Percentiles rank a stretch among this genome's conserved stretches.
Evolutionary conservation across 1,139 yeast genomes (phyloP).

Genomic region (Geotrichum reessii): DNA sequence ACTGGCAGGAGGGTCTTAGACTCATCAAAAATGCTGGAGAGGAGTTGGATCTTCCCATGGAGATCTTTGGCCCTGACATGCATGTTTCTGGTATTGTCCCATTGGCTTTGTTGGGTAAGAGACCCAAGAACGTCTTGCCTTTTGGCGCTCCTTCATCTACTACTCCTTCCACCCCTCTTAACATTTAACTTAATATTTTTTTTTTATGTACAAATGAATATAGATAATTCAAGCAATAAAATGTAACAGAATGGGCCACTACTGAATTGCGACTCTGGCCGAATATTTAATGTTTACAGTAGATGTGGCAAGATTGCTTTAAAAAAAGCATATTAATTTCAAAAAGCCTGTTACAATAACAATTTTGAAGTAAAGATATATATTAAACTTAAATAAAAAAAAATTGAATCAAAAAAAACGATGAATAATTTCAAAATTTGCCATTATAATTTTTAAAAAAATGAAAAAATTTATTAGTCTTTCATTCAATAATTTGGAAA

Average conservation of each 20-base stretch:
- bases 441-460: no score
- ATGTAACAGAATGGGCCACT: background rate
- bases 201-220: background rate
- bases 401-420: no score
- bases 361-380: no score
- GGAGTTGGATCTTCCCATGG: conserved; percentile 44
- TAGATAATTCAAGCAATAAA: background rate
- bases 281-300: background rate
- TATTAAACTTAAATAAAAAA: no score
- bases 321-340: no score
- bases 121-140: conserved; percentile 38
- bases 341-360: no score
- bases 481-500: background rate
- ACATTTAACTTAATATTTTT: conserved; percentile 20
- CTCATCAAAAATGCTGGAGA: conserved; percentile 43
- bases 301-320: background rate
- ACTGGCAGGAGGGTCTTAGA: conserved; percentile 46
- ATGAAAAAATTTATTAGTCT: no score
- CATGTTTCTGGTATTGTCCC: conserved; percentile 46
- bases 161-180: conserved; percentile 33
- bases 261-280: background rate
- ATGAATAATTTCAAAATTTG: no score
- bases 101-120: conserved; percentile 38
- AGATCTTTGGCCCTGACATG: conserved; percentile 47
- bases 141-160: conserved; percentile 36